Evolutionary conservation across 768 basidiomycete species (phyloP).

Genomic region (Lactarius trivialis): DNA sequence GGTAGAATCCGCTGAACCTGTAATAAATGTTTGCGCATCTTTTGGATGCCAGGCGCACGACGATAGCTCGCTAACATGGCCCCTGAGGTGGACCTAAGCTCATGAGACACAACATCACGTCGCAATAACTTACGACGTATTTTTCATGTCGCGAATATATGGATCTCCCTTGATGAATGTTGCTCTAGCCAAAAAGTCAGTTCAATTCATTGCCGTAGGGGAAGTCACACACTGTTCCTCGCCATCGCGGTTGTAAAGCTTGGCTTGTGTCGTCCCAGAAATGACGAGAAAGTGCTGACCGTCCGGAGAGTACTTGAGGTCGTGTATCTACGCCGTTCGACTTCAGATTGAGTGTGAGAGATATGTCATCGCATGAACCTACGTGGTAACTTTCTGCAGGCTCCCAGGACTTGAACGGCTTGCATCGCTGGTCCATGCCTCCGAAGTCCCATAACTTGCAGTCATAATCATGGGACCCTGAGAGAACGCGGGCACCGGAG

Average conservation of each 20-base stretch:
- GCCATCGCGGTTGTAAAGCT: constrained; percentile 87
- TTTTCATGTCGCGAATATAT: constrained; percentile 97
- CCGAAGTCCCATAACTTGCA: constrained; percentile 99
- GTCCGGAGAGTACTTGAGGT: constrained; percentile 83
- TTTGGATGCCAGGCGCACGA: constrained; percentile 92
- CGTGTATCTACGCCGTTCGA: constrained; percentile 59
- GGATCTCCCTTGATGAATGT: constrained; percentile 92
- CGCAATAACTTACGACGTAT: constrained; percentile 70
- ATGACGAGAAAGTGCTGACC: constrained; percentile 82
- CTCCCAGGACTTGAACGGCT: constrained; percentile 97
- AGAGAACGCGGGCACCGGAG: constrained; percentile 84
- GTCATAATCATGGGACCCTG: constrained; percentile 96
- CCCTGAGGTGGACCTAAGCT: constrained; percentile 41
- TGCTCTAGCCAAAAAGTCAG: constrained; percentile 54
- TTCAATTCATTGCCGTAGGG: constrained; percentile 30
- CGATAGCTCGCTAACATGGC: constrained; percentile 89
- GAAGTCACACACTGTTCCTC: constrained; percentile 72
- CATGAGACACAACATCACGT: constrained; percentile 1
- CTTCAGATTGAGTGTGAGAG: constrained; percentile 9
- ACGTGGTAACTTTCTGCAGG: constrained; percentile 92
- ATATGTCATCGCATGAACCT: constrained; percentile 26
- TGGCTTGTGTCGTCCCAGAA: constrained; percentile 83
- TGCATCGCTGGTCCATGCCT: constrained; percentile 85
- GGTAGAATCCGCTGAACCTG: constrained; percentile 92
- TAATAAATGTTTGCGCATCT: constrained; percentile 78